Evolutionary conservation across 306 rosid species (phyloP), one percentile per base, ranked within the genome.

Genomic region (Prunus fruticosa): DNA sequence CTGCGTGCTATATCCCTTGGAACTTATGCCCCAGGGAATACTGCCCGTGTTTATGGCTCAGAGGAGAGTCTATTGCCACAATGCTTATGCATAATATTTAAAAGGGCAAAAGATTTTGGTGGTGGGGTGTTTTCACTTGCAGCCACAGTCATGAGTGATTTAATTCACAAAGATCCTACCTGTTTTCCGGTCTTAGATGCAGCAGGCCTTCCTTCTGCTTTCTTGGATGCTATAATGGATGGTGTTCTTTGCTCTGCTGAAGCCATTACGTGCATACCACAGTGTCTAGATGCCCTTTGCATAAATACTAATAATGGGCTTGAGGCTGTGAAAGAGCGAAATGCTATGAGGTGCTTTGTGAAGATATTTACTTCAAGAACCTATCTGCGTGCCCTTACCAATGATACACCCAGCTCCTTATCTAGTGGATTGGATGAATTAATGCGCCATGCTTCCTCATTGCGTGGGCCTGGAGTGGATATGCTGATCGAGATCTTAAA

Each of bases 41-140:
- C 93, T 80, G 82, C 91, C 50, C 93, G 87, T 54, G 83, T 91
- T 58, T 89, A 88, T 88, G 96, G 93, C 60, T 92, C 97, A 66
- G 98, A 96, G 80, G 99, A 96, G 93, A 88, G 87, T 80, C 74
- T 90, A 64, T 82, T 96, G 82, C 98, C 96, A 11, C 89, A 87
- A 54, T 91, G 98, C 86, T 87, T 96, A 78, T 91, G 93, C 82
- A 74, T 87, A 78, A 91, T 96, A 58, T 93, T 96, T 68, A 91
- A 84, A 82, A 87, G 91, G 81, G 97, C 98, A 14, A 89, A 84
- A 80, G 93, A 91, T 84, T 96, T 96, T 89, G 99, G 99, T 76
- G 99, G 97, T 74, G 98, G 93, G 75, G 97, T 96, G 72, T 96
- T 92, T 75, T 96, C 98, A 34, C 97, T 93, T 82, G 97, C 99